A percentile compares a stretch with the other conserved stretches of the same genome.
Evolutionary conservation across 1,284 basidiomycete genomes (phyloP).

Genomic region (Termitomyces sp.): DNA sequence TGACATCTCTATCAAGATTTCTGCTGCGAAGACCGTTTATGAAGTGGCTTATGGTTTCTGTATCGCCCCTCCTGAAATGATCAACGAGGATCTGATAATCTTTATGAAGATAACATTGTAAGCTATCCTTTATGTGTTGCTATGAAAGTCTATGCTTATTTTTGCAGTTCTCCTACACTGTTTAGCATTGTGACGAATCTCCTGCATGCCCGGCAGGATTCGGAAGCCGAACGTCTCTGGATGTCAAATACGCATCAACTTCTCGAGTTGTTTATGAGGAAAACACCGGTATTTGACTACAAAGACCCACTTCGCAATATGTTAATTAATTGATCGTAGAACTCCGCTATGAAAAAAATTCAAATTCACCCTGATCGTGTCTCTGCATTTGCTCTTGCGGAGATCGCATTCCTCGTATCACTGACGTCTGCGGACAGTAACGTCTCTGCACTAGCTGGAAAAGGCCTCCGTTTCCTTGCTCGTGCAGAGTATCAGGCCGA

Average conservation of each 20-base stretch:
- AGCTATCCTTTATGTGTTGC: slow-evolving; percentile 17
- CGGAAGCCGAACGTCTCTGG: slow-evolving; percentile 63
- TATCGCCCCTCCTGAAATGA: slow-evolving; percentile 33
- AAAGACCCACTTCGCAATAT: not conserved
- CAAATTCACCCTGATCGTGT: slow-evolving; percentile 49
- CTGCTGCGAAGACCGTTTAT: slow-evolving; percentile 40
- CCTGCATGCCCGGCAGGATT: slow-evolving; percentile 51
- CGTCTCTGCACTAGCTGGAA: slow-evolving; percentile 64
- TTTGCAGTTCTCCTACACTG: slow-evolving; percentile 48
- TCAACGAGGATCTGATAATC: slow-evolving; percentile 29
- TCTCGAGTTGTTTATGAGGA: slow-evolving; percentile 50
- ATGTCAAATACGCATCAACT: slow-evolving; percentile 56
- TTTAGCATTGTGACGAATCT: slow-evolving; percentile 55
- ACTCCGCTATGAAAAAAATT: slow-evolving; percentile 40
- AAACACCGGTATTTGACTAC: slow-evolving; percentile 39
- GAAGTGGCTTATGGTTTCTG: slow-evolving; percentile 44
- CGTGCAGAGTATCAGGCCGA: slow-evolving; percentile 58
- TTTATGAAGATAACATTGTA: slow-evolving; percentile 30
- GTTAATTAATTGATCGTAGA: slow-evolving; percentile 27
- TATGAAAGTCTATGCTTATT: slow-evolving; percentile 5
- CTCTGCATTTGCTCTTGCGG: slow-evolving; percentile 59
- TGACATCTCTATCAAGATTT: slow-evolving; percentile 62
- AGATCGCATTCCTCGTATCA: slow-evolving; percentile 67
- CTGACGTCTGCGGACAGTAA: slow-evolving; percentile 63
- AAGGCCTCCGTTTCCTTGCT: slow-evolving; percentile 61